Conservation (phyloP, 345 rosid genomes). For the Lepidium sativum region DNA sequence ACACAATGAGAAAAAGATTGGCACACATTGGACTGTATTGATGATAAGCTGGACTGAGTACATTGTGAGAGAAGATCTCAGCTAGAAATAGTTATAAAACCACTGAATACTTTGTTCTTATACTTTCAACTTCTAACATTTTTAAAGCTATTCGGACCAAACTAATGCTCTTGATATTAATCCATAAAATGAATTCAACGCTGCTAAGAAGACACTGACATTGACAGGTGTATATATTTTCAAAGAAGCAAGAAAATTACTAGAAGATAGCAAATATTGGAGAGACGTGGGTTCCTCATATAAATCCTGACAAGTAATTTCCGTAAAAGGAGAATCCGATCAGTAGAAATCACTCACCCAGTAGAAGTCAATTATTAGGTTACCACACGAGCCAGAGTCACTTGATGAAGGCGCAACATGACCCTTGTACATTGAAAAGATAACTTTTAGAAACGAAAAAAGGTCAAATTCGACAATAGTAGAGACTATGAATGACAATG, state of each 20-base stretch:
- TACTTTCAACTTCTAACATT: not conserved
- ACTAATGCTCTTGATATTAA: not conserved
- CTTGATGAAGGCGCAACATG: slow-evolving; percentile 86
- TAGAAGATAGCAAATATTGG: not conserved
- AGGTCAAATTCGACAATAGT: not conserved
- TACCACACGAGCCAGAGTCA: slow-evolving; percentile 93
- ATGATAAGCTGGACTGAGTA: slow-evolving; percentile 2
- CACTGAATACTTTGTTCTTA: not conserved
- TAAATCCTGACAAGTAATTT: not conserved
- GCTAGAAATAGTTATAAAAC: not conserved
- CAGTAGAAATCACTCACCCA: slow-evolving; percentile 57
- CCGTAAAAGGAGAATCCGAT: not conserved
- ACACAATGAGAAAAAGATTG: slow-evolving; percentile 5
- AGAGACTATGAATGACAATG: not conserved
- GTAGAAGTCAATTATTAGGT: slow-evolving; percentile 85
- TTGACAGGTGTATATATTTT: not conserved
- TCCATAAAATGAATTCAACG: not conserved
- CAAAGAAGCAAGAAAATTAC: not conserved
- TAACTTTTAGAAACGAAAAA: slow-evolving; percentile 14
- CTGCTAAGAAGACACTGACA: not conserved
- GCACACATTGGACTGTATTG: not conserved
- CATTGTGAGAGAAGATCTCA: slow-evolving; percentile 1
- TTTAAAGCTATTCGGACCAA: not conserved
- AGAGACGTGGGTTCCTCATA: not conserved
- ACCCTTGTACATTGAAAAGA: slow-evolving; percentile 50